Base-by-base conservation (phyloP, 768 basidiomycete genomes). In the Leccinum ochraceum region DNA sequence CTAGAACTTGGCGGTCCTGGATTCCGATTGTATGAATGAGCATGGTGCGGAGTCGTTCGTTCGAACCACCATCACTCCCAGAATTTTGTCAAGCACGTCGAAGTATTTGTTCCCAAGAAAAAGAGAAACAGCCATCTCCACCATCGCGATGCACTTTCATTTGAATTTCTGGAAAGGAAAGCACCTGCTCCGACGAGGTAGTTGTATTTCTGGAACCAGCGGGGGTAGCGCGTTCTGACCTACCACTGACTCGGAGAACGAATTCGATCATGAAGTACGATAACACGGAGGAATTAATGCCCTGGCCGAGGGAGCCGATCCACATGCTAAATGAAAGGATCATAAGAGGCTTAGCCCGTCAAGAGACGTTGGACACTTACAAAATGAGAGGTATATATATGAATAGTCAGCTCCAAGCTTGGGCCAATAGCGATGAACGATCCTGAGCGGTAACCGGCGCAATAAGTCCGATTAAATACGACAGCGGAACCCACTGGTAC, bases 111-210 rank as follows among this genome's bases (percentile, higher is more conserved):
- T 24, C 0, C 0, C 24, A 24, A 24, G 24, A 24, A 24, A 24
- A 24, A 24, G 24, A 24, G 24, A 24, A 24, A 24, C 24, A 24
- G 24, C 24, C 24, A 24, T 24, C 24, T 24, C 24, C 24, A 24
- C 24, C 24, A 24, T 24, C 24, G 24, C 24, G 24, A 24, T 24
- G 24, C 24, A 24, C 24, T 24, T 24, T 24, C 24, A 24, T 24
- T 24, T 24, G 24, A 24, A 24, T 24, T 24, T 24, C 24, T 24
- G 17, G 48, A 36, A 49, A 46, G 30, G 24, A 28, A 56, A 63
- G 17, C 10, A 69, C 71, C 88, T 55, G 87, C 89, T 20, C 63
- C 53, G 17, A 72, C 56, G 17, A 75, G 55, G 58, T 77, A 77
- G 49, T 77, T 78, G 63, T 78, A 76, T 58, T 73, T 74, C 39